These are phyloP conservation scores for Oligophagozyma castellii DNA, from an alignment of 1,139 yeast genomes.

Conservation along the genomic window DNA sequence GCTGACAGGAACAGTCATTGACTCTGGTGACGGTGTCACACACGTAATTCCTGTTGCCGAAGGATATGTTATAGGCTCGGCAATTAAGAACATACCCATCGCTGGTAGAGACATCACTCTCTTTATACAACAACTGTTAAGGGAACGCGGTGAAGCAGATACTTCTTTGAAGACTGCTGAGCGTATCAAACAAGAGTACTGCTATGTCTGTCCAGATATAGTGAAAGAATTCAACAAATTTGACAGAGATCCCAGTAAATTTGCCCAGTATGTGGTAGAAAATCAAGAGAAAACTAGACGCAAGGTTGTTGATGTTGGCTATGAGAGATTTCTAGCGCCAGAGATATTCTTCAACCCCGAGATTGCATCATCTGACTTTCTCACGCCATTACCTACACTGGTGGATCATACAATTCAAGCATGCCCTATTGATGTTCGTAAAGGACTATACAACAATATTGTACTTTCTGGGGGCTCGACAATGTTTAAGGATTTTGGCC, in stretches of 20 bases:
- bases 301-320: constrained; percentile 79
- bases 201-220: constrained; percentile 95
- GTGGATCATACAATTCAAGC: constrained; percentile 93
- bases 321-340: constrained; percentile 94
- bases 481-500: constrained; percentile 96
- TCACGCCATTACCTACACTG: constrained; percentile 88
- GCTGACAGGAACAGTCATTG: constrained; percentile 94
- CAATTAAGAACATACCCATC: constrained; percentile 92
- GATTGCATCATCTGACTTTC: constrained; percentile 85
- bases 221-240: constrained; percentile 92
- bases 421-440: constrained; percentile 95
- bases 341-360: constrained; percentile 98
- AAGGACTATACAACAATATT: constrained; percentile 87
- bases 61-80: constrained; percentile 95
- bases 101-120: constrained; percentile 97
- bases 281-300: constrained; percentile 54
- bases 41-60: constrained; percentile 99
- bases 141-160: constrained; percentile 95
- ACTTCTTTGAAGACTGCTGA: constrained; percentile 93
- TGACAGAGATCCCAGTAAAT: constrained; percentile 87
- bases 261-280: constrained; percentile 87
- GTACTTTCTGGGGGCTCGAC: constrained; percentile 96
- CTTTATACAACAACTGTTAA: constrained; percentile 80
- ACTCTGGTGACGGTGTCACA: constrained; percentile 95
- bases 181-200: constrained; percentile 86